Evolutionary conservation across 768 basidiomycete genomes (phyloP), one percentile per base, ranked within the genome.

Genomic region (Rhodotorula sphaerocarpa): DNA sequence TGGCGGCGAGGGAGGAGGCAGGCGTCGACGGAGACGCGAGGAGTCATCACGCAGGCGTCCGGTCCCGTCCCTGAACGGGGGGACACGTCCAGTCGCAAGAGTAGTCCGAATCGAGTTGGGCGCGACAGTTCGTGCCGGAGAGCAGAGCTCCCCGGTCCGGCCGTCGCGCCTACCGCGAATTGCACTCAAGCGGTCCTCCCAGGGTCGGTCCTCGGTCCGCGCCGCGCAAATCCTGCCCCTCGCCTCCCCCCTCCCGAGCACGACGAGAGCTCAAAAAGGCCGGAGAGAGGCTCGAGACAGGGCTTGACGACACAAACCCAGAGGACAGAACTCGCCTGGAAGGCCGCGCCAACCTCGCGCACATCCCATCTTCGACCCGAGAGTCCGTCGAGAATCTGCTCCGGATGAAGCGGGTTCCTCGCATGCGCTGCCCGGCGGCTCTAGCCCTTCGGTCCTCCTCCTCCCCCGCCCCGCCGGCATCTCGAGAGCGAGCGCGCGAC

Each of bases 41-140:
- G 30, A 30, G 48, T 50, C 48, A 50, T 28, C 41, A 45, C 33
- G 27, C 21, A 14, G 15, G n/a, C 33, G 25, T 33, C 53, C 33
- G 16, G 44, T 23, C 28, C n/a, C 18, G 3, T n/a, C n/a, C n/a
- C n/a, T n/a, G 25, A 30, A 36, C 30, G 46, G 4, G 20, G 27
- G 23, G 21, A 25, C 18, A 30, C 16, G 41, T 44, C 50, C 43
- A 59, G 44, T 25, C 31, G 18, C 43, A 53, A 61, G 59, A 61
- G 59, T 61, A 61, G 59, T 61, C 59, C 50, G 59, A 61, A 61
- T 61, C 51, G 59, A 53, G 59, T 50, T 61, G 41, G 23, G 34
- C 20, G 36, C 27, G n/a, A 10, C 2, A 39, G 36, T 10, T 9
- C 10, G 36, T 10, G 36, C 36, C 16, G 10, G 10, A 9, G 36